Base-by-base conservation (phyloP, 75 land plant species). In the Sequoia sempervirens region DNA sequence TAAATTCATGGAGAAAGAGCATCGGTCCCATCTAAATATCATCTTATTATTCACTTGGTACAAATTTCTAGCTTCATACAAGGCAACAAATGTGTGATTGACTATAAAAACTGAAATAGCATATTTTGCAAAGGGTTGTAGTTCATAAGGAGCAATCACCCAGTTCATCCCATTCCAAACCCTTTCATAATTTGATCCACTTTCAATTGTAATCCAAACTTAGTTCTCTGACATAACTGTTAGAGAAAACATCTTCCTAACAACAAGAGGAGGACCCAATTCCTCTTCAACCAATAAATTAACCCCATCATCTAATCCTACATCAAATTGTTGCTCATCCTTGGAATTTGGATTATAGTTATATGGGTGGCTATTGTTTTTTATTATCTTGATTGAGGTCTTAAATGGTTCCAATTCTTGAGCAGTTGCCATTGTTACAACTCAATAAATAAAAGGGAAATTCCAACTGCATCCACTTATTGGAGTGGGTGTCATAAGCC, bases 111-210 rank as follows among this genome's bases (percentile, higher is more conserved):
- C 84, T 20, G 91, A 89, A 56, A 86, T 75, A 40, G 95, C 95
- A 81, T 61, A 72, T 10, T 91, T 94, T 38, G 85, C 91, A 28
- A 86, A 80, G 37, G 66, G 20, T 30, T 92, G 96, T 74, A 94
- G 82, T 47, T 94, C 93, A 86, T 90, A 93, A 18, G 95, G 95
- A n/a, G 91, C 91, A 76, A 94, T 83, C 73, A 94, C 96, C 96
- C 95, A 94, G 81, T 90, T 89, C 17, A 93, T 43, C 52, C 95
- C 95, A 90, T 94, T 94, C 96, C 96, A 94, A 70, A 90, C 91
- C 84, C 96, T 94, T 87, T 94, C 95, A 85, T 89, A 94, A 26
- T 91, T 93, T 12, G 93, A 89, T 5, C 96, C 96, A 87, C 96
- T 94, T 40, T 90, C 87, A 8, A 93, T 95, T 32, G 95, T 94